A percentile compares a stretch with the other conserved stretches of the same genome.
These are phyloP conservation scores for Chlamydomonas incerta DNA, from an alignment of 139 green algal species.

Conservation along the genomic window DNA sequence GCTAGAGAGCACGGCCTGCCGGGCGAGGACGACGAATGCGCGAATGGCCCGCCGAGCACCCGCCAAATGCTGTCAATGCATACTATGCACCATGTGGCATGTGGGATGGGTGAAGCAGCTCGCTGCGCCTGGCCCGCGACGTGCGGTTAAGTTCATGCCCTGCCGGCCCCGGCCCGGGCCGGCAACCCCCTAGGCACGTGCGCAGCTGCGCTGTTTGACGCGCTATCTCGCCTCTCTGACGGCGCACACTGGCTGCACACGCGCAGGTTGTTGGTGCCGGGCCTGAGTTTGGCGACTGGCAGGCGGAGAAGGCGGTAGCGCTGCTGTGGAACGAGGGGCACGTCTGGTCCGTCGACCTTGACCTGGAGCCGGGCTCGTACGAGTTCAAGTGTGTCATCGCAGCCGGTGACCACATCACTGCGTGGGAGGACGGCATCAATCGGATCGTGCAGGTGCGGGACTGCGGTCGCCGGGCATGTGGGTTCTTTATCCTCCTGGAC, in stretches of 20 bases:
- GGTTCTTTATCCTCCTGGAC: background rate
- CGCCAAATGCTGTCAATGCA: too few species aligned
- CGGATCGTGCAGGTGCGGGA: slow-evolving; percentile 18
- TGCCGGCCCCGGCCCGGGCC: too few species aligned
- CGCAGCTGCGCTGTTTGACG: too few species aligned
- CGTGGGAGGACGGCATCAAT: slow-evolving; percentile 16
- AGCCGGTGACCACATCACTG: background rate
- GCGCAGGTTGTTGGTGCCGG: slow-evolving; percentile 44
- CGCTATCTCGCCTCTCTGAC: too few species aligned
- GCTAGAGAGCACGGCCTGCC: too few species aligned
- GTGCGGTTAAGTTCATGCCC: too few species aligned
- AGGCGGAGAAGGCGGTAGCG: background rate
- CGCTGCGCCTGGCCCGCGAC: too few species aligned
- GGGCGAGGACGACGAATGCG: too few species aligned
- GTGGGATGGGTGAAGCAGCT: too few species aligned
- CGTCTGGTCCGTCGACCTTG: slow-evolving; percentile 47
- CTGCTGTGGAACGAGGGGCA: slow-evolving; percentile 51
- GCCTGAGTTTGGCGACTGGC: slow-evolving; percentile 38
- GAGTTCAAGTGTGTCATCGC: slow-evolving; percentile 49
- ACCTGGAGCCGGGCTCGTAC: slow-evolving; percentile 47
- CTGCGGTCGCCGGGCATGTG: background rate
- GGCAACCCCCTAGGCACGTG: too few species aligned
- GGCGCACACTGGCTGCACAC: background rate
- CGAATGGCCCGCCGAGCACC: too few species aligned
- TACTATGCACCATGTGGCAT: too few species aligned